These are phyloP conservation scores for Ligustrum vulgare DNA, from an alignment of 257 asterid genomes.

Conservation along the genomic window DNA sequence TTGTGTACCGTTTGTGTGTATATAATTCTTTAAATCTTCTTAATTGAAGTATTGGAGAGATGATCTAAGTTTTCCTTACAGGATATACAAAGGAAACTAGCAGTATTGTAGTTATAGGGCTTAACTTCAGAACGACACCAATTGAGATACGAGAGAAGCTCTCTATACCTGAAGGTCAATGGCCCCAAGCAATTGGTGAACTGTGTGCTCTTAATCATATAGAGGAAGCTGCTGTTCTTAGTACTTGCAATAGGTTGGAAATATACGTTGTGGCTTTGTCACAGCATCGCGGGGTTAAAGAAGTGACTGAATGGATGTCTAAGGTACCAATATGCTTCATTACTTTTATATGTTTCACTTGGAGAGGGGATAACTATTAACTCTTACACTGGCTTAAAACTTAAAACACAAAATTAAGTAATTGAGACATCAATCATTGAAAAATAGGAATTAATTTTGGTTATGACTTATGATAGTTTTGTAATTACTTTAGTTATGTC, in stretches of 20 bases:
- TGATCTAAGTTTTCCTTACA: constrained; percentile 35
- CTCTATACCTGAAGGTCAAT: constrained; percentile 83
- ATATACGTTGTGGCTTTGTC: constrained; percentile 85
- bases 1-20: not conserved
- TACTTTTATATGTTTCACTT: not conserved
- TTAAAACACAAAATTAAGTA: not conserved
- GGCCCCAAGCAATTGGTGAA: constrained; percentile 76
- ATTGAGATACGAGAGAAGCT: constrained; percentile 88
- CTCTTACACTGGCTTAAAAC: constrained; percentile 4
- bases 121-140: constrained; percentile 76
- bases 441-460: not conserved
- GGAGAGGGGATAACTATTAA: constrained; percentile 3
- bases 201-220: constrained; percentile 77
- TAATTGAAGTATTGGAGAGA: constrained; percentile 8
- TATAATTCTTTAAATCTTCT: constrained; percentile 6
- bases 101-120: constrained; percentile 77
- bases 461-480: not conserved
- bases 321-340: constrained; percentile 50
- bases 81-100: constrained; percentile 84
- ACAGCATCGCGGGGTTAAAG: constrained; percentile 81
- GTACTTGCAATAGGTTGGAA: constrained; percentile 91
- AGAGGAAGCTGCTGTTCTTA: constrained; percentile 94
- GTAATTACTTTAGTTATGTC: not conserved
- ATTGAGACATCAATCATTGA: constrained; percentile 4
- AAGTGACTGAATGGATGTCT: constrained; percentile 97